phyloP scores from a whole-genome alignment of 2,329 filamentous ascomycete species.

The Paraconiothyrium brasiliense region DNA sequence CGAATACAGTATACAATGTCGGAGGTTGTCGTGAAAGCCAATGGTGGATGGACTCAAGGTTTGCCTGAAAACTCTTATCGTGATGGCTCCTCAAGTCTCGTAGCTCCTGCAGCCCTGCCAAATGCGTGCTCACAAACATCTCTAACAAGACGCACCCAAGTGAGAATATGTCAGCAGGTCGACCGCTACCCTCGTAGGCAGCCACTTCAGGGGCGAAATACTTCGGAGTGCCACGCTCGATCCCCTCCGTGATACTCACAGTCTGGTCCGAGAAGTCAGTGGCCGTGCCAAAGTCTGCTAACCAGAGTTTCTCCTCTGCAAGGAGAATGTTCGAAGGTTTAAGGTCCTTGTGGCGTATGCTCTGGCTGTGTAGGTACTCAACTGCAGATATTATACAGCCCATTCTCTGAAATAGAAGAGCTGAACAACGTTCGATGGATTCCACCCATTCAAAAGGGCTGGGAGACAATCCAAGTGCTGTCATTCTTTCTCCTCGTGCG shows the following conservation, averaged over 20 bases:
- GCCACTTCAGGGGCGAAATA: constrained; percentile 37
- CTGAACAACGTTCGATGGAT: not conserved
- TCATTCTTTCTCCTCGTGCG: constrained; percentile 8
- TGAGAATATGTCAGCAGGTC: constrained; percentile 34
- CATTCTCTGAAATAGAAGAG: not conserved
- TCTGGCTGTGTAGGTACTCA: constrained; percentile 30
- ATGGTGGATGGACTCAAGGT: constrained; percentile 5
- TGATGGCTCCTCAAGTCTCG: not conserved
- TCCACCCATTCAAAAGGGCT: too few relatives aligned
- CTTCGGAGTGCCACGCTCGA: constrained; percentile 33
- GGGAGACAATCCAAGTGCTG: not conserved
- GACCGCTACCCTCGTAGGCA: constrained; percentile 21
- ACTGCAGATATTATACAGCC: constrained; percentile 28
- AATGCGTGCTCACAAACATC: constrained; percentile 13
- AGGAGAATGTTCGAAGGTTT: constrained; percentile 34
- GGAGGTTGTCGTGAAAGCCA: not conserved
- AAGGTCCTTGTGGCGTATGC: constrained; percentile 36
- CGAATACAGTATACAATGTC: not conserved
- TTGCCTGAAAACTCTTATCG: constrained; percentile 18
- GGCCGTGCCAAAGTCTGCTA: constrained; percentile 36
- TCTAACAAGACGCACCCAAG: constrained; percentile 33
- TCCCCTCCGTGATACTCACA: constrained; percentile 27
- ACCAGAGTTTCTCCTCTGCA: constrained; percentile 22
- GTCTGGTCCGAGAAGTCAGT: constrained; percentile 32
- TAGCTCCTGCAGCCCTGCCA: not conserved